Conservation (phyloP, 257 asterid species). For the Nicotiana benthamiana region DNA sequence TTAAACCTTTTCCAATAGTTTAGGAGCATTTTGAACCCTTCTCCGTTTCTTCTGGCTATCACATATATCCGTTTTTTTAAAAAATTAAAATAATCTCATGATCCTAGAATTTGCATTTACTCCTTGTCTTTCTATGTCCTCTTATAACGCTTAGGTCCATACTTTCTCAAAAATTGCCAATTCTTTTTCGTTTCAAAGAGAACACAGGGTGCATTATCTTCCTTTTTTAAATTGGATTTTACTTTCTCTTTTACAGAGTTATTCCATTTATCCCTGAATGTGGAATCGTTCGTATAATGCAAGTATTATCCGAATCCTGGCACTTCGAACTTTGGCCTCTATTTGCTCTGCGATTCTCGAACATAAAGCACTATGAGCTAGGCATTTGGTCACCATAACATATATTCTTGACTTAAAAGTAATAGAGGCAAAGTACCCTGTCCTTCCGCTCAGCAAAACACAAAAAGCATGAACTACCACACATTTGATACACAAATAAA, state of each 20-base stretch:
- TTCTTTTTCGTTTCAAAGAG: neutral
- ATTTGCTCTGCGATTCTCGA: neutral
- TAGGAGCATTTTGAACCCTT: too few species aligned
- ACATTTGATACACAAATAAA: slow-evolving; percentile 16
- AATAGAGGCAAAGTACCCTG: neutral
- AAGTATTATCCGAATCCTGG: neutral
- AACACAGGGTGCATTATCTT: neutral
- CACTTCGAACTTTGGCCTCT: neutral
- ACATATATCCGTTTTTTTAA: neutral
- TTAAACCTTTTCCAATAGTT: too few species aligned
- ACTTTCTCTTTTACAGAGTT: neutral
- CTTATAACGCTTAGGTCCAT: neutral
- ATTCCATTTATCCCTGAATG: neutral
- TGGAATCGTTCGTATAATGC: neutral
- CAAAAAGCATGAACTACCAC: neutral
- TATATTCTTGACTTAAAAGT: neutral
- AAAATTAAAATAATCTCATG: too few species aligned
- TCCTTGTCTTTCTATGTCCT: neutral
- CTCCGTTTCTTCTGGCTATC: neutral
- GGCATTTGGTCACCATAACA: neutral
- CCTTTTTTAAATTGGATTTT: neutral
- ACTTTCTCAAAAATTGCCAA: neutral
- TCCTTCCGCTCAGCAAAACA: neutral
- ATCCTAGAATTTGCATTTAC: neutral
- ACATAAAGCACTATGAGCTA: neutral